A percentile compares a stretch with the other conserved stretches of the same genome.
phyloP scores from a whole-genome alignment of 768 basidiomycete genomes.

The Atractiella rhizophila region DNA sequence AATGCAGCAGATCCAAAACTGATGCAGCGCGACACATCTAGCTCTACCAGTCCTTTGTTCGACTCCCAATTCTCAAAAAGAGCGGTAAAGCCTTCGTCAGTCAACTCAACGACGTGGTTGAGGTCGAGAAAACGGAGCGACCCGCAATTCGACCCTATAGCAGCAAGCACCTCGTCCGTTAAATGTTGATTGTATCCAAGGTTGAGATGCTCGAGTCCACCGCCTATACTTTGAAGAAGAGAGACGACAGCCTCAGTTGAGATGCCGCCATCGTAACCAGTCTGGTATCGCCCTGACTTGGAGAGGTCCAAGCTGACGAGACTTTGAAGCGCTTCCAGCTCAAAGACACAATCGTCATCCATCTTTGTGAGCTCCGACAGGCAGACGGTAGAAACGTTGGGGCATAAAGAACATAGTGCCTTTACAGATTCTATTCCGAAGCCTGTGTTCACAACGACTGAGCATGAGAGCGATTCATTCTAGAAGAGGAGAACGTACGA shows the following conservation, averaged over 20 bases:
- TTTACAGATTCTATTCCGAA: conserved; percentile 32
- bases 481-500: conserved; percentile 2
- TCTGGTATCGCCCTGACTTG: conserved; percentile 31
- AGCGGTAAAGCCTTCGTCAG: conserved; percentile 2
- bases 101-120: conserved; percentile 1
- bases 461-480: conserved; percentile 36
- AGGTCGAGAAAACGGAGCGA: conserved; percentile 1
- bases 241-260: conserved; percentile 24
- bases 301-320: conserved; percentile 46
- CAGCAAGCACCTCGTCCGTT: conserved; percentile 5
- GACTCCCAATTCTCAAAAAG: conserved; percentile 7
- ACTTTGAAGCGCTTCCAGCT: conserved; percentile 27
- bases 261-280: conserved; percentile 40
- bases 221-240: conserved; percentile 9
- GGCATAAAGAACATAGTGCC: no score
- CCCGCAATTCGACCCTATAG: neutral
- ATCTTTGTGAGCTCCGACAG: conserved; percentile 54
- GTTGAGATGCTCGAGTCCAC: conserved; percentile 5
- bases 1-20: conserved; percentile 7
- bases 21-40: conserved; percentile 5
- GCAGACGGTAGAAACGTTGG: conserved; percentile 42
- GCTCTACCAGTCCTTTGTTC: conserved; percentile 7
- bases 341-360: conserved; percentile 35
- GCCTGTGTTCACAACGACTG: conserved; percentile 46
- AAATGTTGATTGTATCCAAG: conserved; percentile 7